Percentiles rank a stretch among this genome's conserved stretches.
Evolutionary conservation across 2,329 filamentous ascomycete species (phyloP).

Genomic region (Davidsoniella eucalypti): DNA sequence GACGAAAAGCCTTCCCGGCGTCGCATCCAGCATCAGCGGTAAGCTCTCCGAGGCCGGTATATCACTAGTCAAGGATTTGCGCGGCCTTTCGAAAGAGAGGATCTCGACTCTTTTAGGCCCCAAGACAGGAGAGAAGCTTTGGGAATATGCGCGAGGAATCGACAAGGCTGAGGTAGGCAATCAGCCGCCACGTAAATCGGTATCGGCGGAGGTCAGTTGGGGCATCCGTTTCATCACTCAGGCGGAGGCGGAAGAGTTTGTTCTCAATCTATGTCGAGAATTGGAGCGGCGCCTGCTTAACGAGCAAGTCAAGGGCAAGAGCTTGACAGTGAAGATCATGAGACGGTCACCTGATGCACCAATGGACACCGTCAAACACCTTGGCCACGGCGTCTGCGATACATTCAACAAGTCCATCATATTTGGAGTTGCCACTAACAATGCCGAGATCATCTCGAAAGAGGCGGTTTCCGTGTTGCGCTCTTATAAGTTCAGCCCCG

Average conservation of each 20-base stretch:
- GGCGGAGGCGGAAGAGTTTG: constrained; percentile 83
- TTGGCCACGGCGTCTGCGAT: constrained; percentile 92
- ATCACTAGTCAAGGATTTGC: constrained; percentile 67
- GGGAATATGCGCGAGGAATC: constrained; percentile 79
- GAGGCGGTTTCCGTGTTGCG: constrained; percentile 76
- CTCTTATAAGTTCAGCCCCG: constrained; percentile 69
- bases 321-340: constrained; percentile 93
- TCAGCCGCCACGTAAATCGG: constrained; percentile 73
- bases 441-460: constrained; percentile 51
- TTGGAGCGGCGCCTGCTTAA: constrained; percentile 64
- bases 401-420: constrained; percentile 75
- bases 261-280: constrained; percentile 70
- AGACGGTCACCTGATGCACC: constrained; percentile 71
- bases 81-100: constrained; percentile 58
- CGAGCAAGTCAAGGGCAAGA: constrained; percentile 71
- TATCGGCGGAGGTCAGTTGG: constrained; percentile 97
- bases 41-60: constrained; percentile 81
- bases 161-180: constrained; percentile 76
- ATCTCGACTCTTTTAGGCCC: constrained; percentile 62
- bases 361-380: constrained; percentile 77
- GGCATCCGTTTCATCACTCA: constrained; percentile 89
- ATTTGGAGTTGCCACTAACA: constrained; percentile 73
- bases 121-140: constrained; percentile 82
- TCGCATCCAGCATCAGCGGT: constrained; percentile 76
- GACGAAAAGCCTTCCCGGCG: constrained; percentile 72